Base-by-base conservation (phyloP, 192 early-diverging fungal genomes). In the Chytriomyces hyalinus region DNA sequence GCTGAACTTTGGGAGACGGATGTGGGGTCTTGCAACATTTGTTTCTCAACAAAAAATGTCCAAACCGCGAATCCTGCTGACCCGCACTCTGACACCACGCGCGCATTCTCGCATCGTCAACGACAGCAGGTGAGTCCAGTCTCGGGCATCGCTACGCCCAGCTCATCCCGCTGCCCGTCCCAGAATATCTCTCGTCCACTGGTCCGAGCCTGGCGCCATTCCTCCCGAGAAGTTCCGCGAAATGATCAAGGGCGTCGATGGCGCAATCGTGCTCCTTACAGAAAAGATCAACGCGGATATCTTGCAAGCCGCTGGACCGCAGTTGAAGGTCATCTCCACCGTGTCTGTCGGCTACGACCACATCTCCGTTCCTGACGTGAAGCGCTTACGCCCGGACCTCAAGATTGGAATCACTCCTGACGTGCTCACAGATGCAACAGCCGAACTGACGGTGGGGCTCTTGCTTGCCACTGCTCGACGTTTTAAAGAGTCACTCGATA, bases 401-500 rank as follows among this genome's bases (percentile, higher is more conserved):
- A 53, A 61, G 17, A 72, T 97, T 6, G 94, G 94, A 5, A 89
- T 93, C 77, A 97, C 95, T 1, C 94, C 95, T 6, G 92, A 92
- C 66, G 95, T 96, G 1, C 83, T 96, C 49, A 97, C 95, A 0
- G 94, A 95, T 70, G 94, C 94, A 0, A 92, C 92, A 11, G 95
- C 95, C 6, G 94, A 96, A 49, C 85, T 93, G 6, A 91, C 93
- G 0, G 85, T 92, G 5, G 83, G 93, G n/a, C 81, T 97, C 67
- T 86, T 92, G 15, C 81, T 97, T 44, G 87, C 91, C 46, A 92
- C 92, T 0, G 82, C 89, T 9, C 87, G 95, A 45, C 84, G 90
- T 44, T 86, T 93, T 61, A 90, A 89, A 49, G 86, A 90, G 76
- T 89, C 87, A 7, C 78, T 85, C 24, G 59, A 66, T 28, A 83